Percentiles rank a stretch among this genome's conserved stretches.
Conservation (phyloP, 768 basidiomycete genomes). For the Cystobasidium tubakii region DNA sequence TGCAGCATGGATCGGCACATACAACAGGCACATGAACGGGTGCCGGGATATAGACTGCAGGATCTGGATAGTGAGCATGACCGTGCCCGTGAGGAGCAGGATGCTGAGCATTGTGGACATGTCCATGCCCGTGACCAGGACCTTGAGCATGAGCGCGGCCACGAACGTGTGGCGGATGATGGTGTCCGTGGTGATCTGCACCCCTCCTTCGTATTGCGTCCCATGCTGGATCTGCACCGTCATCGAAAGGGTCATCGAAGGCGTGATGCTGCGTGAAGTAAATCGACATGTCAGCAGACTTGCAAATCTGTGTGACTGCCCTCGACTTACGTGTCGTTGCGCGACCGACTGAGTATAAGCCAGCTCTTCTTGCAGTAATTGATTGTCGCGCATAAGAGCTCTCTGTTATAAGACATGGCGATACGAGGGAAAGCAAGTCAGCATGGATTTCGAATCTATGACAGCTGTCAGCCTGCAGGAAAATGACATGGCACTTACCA, state of each 20-base stretch:
- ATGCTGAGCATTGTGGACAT: not conserved
- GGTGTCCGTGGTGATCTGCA: conserved; percentile 1
- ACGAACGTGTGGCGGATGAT: not conserved
- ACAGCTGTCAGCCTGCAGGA: not conserved
- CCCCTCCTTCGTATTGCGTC: not conserved
- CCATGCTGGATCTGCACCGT: not conserved
- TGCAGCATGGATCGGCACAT: not conserved
- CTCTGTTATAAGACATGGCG: not conserved
- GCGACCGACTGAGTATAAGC: not conserved
- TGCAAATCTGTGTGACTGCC: not conserved
- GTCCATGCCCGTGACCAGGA: not conserved
- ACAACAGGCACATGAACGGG: not conserved
- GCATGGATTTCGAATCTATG: too few species aligned
- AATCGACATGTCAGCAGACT: not conserved
- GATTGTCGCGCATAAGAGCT: conserved; percentile 12
- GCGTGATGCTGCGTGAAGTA: not conserved
- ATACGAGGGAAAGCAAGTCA: not conserved
- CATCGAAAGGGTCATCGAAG: not conserved
- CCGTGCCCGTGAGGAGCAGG: not conserved
- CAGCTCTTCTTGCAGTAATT: conserved; percentile 7
- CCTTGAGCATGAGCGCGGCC: not conserved
- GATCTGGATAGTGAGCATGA: not conserved
- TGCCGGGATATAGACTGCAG: not conserved
- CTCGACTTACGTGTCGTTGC: not conserved
- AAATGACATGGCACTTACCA: not conserved